Evolutionary conservation across 2,329 filamentous ascomycete species (phyloP), one percentile per base, ranked within the genome.

Genomic region (Chaetomiaceae sp.): DNA sequence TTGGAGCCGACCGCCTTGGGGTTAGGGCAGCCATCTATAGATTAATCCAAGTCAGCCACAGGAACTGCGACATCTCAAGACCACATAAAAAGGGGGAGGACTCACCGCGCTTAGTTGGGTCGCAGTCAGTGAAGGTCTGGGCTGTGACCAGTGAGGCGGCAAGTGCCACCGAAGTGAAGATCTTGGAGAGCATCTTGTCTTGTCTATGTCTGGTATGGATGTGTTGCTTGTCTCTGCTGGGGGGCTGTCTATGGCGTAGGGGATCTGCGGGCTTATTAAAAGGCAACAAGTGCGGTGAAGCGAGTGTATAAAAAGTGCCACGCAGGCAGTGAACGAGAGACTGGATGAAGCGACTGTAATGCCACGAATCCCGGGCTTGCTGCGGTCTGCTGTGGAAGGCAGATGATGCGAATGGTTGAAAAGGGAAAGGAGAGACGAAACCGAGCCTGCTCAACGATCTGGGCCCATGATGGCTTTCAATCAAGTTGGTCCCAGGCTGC

Each of bases 1-100:
- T 69, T 73, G 73, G 68, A 83, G 48, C 88, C 90, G 13, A 96
- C 77, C 10, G 91, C 92, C 58, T 87, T 79, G 67, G 95, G 79
- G 53, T 86, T 69, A 45, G 87, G 81, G 73, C 92, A 97, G 30
- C 65, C 79, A 40, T 50, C 51, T 53, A 29, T 14, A 21, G 13
- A 38, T 8, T n/a, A 13, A 10, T 1, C 44, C 23, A 18, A 27
- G 55, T 55, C 37, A 56, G 49, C 43, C 32, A 27, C 18, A 18
- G 29, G 20, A 36, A 14, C 16, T 30, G 9, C 7, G n/a, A 38
- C 5, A 20, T 29, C 13, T 5, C 14, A 16, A 27, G 4, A 33
- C 5, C 20, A 9, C 10, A 34, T 14, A 3, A 29, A 16, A 9
- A n/a, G 18, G n/a, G 6, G 49, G 40, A 20, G 64, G 14, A 62